Evolutionary conservation across 1,139 yeast species (phyloP), one percentile per base, ranked within the genome.

Genomic region (Geotrichum europaeum): DNA sequence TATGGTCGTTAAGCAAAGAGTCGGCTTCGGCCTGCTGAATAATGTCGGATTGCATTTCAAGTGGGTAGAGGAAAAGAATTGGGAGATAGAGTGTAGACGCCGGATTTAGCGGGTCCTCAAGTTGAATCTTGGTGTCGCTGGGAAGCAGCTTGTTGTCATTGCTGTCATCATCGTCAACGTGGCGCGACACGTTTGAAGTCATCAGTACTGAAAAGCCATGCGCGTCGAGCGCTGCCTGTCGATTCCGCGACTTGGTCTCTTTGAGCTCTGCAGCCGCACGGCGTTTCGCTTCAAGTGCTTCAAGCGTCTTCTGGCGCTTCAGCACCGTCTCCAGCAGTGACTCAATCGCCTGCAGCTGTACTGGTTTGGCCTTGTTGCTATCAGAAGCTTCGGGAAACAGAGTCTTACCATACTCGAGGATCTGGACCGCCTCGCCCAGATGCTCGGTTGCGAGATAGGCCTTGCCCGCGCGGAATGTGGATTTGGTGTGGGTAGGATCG

Each of bases 81-180:
- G 98, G 97, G 66, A 90, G 81, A 24, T 87, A 80, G 59, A 94
- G 75, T 67, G 88, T 91, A 0, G 96, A 87, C 66, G 88, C 89
- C 59, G 87, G 80, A 70, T 91, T 96, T 57, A 77, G 68, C 10
- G 84, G 82, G 67, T 89, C 87, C 70, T 89, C 96, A 49, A 94
- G 78, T 62, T 77, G 77, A 49, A 84, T 70, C 59, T 76, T 74
- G 32, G 71, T 63, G 40, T 69, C 69, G 24, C 64, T 65, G 5
- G 68, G 70, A 51, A 63, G 63, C 4, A 58, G 43, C 13, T 63
- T 56, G 34, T 61, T 56, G 54, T 60, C 63, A 24, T 52, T 56
- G 15, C 32, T 25, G 22, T 47, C 32, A 4, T 55, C 61, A 6
- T 59, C 65, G 20, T 61, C 63, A 9, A 64, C 61, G 22, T 60